Evolutionary conservation across 371 early-diverging fungal genomes (phyloP).

Genomic region (Mortierella sp.): DNA sequence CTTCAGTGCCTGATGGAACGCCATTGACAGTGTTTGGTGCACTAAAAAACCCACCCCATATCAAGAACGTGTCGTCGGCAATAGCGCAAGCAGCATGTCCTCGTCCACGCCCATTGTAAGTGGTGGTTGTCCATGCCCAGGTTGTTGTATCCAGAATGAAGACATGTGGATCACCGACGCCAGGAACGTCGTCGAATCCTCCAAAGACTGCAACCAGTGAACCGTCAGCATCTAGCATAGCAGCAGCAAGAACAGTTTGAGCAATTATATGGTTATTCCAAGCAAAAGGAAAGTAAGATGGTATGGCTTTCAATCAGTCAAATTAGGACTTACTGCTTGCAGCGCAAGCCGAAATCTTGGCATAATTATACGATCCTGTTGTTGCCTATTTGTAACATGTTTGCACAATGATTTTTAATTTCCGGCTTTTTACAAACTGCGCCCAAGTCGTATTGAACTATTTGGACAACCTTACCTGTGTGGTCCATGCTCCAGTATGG

Average conservation of each 20-base stretch:
- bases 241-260: not conserved
- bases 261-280: not conserved
- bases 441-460: not conserved
- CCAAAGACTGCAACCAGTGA: conserved; percentile 37
- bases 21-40: conserved; percentile 22
- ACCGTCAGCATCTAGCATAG: conserved; percentile 29
- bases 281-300: not conserved
- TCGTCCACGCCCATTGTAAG: conserved; percentile 20
- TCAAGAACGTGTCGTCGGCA: conserved; percentile 33
- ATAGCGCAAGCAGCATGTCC: conserved; percentile 44
- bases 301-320: not conserved
- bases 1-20: conserved; percentile 22
- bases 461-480: conserved; percentile 27
- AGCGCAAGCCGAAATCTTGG: conserved; percentile 29
- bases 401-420: not conserved
- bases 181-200: conserved; percentile 18
- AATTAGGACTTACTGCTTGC: conserved; percentile 40
- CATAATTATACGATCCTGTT: conserved; percentile 31
- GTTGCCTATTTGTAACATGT: conserved; percentile 28
- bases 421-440: not conserved
- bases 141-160: conserved; percentile 37
- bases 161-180: conserved; percentile 27
- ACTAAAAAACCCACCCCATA: conserved; percentile 46
- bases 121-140: conserved; percentile 39
- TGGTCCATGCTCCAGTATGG: conserved; percentile 27